Evolutionary conservation across 148 eudicot genomes (phyloP).

Genomic region (Heliamphora exappendiculata): DNA sequence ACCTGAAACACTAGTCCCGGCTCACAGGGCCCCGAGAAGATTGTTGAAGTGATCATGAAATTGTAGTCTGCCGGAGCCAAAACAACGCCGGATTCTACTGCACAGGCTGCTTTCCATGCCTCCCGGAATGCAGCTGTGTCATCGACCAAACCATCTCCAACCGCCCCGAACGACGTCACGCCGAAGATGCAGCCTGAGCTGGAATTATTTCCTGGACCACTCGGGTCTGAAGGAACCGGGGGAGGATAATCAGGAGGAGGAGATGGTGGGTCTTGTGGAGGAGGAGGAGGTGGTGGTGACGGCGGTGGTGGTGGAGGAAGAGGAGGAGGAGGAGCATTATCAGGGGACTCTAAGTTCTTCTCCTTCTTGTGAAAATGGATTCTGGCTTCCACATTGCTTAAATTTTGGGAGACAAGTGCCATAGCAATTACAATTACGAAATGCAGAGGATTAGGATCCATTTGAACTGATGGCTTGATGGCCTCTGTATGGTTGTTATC

Average conservation of each 20-base stretch:
- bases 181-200: slow-evolving; percentile 51
- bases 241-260: slow-evolving; percentile 35
- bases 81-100: slow-evolving; percentile 50
- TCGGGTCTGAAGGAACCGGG: slow-evolving; percentile 36
- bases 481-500: neutral
- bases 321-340: slow-evolving; percentile 21
- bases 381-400: slow-evolving; percentile 44
- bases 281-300: neutral
- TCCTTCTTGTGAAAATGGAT: slow-evolving; percentile 43
- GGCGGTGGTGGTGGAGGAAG: too few species aligned
- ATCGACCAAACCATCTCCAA: slow-evolving; percentile 65
- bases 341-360: slow-evolving; percentile 23
- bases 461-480: neutral
- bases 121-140: slow-evolving; percentile 65
- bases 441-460: slow-evolving; percentile 9
- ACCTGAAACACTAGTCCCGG: slow-evolving; percentile 81
- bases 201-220: slow-evolving; percentile 9
- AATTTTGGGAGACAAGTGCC: slow-evolving; percentile 13
- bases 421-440: slow-evolving; percentile 8
- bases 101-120: slow-evolving; percentile 94
- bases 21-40: slow-evolving; percentile 82
- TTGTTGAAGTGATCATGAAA: slow-evolving; percentile 74
- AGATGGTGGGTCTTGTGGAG: slow-evolving; percentile 9
- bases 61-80: slow-evolving; percentile 41
- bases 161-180: slow-evolving; percentile 66